Evolutionary conservation across 768 basidiomycete genomes (phyloP), one percentile per base, ranked within the genome.

Genomic region (Calocybe indica): DNA sequence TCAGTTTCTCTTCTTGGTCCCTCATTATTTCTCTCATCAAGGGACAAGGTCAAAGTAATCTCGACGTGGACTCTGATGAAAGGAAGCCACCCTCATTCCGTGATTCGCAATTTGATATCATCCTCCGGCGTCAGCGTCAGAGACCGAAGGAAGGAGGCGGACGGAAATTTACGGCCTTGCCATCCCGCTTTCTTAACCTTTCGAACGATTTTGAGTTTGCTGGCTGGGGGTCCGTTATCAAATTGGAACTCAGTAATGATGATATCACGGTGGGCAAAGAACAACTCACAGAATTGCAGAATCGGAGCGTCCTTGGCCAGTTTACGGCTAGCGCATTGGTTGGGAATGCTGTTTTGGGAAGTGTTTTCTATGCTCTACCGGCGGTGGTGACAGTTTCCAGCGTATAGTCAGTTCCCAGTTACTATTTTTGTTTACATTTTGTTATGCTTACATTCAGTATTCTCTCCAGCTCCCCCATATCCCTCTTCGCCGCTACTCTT

Each of bases 331-430:
- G 78, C 52, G 82, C 83, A 0, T 64, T 87, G 7, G 80, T 82
- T 10, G 84, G 83, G 13, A 82, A 84, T 57, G 80, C 79, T 31
- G 72, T 88, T 13, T 67, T 86, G 33, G 81, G 85, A 38, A 76
- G 83, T 48, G 76, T 84, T 1, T 85, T 84, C 52, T 86, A 88
- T 50, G 75, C 85, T 7, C 62, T 87, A 22, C 86, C 85, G 11
- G 80, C 76, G 1, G 78, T 87, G 1, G 74, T 82, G 14, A 75
- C 71, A 0, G 74, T 80, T 13, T 71, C 77, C 3, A 75, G 79
- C 13, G 69, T 87, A n/a, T 86, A 80, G 82, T 83, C 53, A 47
- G 80, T 70, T 11, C 13, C 29, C 47, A 22, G 22, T 22, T 22
- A 22, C 4, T 22, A n/a, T 43, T 46, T 13, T 13, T 28, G 7